Percentiles rank a stretch among this genome's conserved stretches.
Evolutionary conservation across 208 protist species (phyloP).

Genomic region (Leishmania tropica): DNA sequence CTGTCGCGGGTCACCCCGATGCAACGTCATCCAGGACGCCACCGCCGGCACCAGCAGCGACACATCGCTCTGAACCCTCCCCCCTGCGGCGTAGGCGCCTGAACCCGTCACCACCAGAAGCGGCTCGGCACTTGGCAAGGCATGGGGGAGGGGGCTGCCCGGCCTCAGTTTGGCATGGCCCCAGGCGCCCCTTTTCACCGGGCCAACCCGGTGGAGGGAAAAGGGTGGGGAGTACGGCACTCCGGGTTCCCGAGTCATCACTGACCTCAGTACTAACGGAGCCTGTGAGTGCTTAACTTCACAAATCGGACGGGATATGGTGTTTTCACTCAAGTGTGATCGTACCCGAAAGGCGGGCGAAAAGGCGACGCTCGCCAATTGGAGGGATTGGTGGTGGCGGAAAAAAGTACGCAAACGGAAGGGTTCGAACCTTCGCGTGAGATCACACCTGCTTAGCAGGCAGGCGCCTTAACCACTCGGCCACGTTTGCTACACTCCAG

Average conservation of each 20-base stretch:
- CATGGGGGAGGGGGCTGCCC: too few species aligned
- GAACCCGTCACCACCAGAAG: too few species aligned
- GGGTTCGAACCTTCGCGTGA: constrained; percentile 93
- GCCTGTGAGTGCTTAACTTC: constrained; percentile 44
- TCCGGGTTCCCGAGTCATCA: constrained; percentile 33
- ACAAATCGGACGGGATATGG: constrained; percentile 45
- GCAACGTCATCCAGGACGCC: too few species aligned
- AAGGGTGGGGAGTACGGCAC: constrained; percentile 15
- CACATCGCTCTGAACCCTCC: too few species aligned
- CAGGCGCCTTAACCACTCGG: constrained; percentile 92
- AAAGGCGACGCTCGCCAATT: not conserved
- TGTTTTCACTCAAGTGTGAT: constrained; percentile 44
- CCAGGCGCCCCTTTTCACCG: not conserved
- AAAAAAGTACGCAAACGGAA: constrained; percentile 82
- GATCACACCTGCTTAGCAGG: constrained; percentile 93
- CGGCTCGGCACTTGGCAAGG: too few species aligned
- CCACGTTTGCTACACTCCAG: constrained; percentile 59
- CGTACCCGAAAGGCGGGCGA: constrained; percentile 30
- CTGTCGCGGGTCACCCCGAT: too few species aligned
- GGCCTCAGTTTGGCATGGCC: not conserved
- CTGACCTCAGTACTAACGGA: constrained; percentile 35
- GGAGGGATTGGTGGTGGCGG: not conserved
- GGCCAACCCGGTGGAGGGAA: not conserved
- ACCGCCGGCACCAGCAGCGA: too few species aligned
- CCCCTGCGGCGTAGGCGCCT: too few species aligned